Conservation (phyloP, 108 stramenopile genomes). For the Nitzschia sp. region DNA sequence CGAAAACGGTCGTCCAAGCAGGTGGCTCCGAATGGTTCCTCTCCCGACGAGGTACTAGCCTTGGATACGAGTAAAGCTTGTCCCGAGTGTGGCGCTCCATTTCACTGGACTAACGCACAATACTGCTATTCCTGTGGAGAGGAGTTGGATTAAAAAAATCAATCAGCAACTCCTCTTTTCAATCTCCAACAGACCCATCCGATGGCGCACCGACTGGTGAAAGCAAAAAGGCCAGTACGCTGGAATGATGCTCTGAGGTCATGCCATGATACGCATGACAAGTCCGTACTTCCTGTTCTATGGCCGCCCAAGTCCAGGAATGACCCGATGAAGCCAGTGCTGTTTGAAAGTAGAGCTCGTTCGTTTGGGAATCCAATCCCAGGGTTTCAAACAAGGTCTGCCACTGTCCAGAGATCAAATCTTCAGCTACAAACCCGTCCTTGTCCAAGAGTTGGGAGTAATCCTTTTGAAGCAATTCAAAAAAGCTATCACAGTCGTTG, state of each 20-base stretch:
- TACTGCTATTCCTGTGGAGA: slow-evolving; percentile 68
- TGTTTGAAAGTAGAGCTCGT: background rate
- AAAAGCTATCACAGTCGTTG: slow-evolving; percentile 9
- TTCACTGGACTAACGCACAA: slow-evolving; percentile 46
- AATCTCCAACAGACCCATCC: background rate
- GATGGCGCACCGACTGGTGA: background rate
- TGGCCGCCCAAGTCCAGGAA: slow-evolving; percentile 24
- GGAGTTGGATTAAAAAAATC: slow-evolving; percentile 20
- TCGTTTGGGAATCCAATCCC: slow-evolving; percentile 8
- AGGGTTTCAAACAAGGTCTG: slow-evolving; percentile 5
- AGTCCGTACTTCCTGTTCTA: slow-evolving; percentile 33
- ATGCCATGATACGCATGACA: slow-evolving; percentile 34
- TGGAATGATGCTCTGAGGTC: slow-evolving; percentile 33
- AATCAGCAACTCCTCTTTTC: background rate
- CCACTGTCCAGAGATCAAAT: slow-evolving; percentile 13
- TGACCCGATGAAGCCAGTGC: background rate
- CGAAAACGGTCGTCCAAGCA: slow-evolving; percentile 36
- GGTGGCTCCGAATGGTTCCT: slow-evolving; percentile 26
- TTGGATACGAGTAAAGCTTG: slow-evolving; percentile 30
- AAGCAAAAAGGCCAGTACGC: slow-evolving; percentile 32
- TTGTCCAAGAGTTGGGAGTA: slow-evolving; percentile 7
- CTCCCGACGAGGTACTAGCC: slow-evolving; percentile 7
- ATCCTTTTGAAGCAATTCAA: slow-evolving; percentile 5
- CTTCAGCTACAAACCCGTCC: slow-evolving; percentile 5
- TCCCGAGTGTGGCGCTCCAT: slow-evolving; percentile 50